Base-by-base conservation (phyloP, 1,139 yeast species). In the Saccharomyces uvarum region DNA sequence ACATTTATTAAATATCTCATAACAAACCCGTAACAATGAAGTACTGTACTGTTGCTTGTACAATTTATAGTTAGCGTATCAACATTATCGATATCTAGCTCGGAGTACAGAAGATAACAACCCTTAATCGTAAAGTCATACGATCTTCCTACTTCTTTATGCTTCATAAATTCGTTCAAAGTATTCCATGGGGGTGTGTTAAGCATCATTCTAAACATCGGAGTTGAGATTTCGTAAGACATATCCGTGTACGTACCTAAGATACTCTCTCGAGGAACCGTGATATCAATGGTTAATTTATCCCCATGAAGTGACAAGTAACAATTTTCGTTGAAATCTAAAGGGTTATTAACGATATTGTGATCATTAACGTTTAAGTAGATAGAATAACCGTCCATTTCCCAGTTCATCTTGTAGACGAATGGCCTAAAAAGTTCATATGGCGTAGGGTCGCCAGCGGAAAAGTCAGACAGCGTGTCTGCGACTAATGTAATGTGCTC, bases 111-210 rank as follows among this genome's bases (percentile, higher is more conserved):
- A 0, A 86, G 79, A 66, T 89, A 88, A 0, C 83, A 77, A 0
- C 97, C 96, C 2, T 72, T 73, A 24, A 89, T 70, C 1, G 69
- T 70, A 61, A 90, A 86, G 54, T 83, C 78, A 48, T 79, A 74
- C 0, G 89, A 82, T 55, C 82, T 74, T 0, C 97, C 98, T 29
- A 84, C 73, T 48, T 80, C 81, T 19, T 81, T 78, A 28, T 77
- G 75, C 51, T 77, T 78, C 72, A 86, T 70, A 61, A 91, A 93
- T 50, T 87, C 84, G 59, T 83, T 79, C 16, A 83, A 74, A 0
- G 98, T 90, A 65, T 89, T 95, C 96, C 98, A 93, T 0, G 93
- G 86, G 0, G 98, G 98, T 0, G 95, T 81, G 57, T 84, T 86
- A 4, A 91, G 70, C 0, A 80, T 74, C 50, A 91, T 65, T 53